Evolutionary conservation across 805 yeast genomes (phyloP), one percentile per base, ranked within the genome.

Genomic region (Suhomyces prunicola): DNA sequence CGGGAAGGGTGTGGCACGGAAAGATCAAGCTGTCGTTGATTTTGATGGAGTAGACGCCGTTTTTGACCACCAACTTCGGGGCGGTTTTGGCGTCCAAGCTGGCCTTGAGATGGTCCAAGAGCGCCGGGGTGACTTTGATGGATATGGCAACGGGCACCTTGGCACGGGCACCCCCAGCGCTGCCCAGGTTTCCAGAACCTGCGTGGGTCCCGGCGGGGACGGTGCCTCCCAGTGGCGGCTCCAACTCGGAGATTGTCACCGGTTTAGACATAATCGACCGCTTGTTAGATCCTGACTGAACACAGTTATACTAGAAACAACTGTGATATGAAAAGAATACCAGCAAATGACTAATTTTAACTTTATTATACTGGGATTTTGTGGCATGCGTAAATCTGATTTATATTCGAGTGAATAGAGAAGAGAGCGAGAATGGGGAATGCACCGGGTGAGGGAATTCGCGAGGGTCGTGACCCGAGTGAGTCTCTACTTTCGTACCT

Each of bases 11-110:
- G 19, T 64, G 53, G 54, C 77, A 74, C 10, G 78, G 77, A 44
- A 62, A 71, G 26, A 58, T 55, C 47, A 65, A 48, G 4, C 59
- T 50, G 29, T 68, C 70, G 17, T 62, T 56, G 39, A 71, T 54
- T 49, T 64, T 68, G 31, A 73, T 61, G 45, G 69, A 68, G 51
- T 62, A 68, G 46, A 60, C 55, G 27, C 78, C 78, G 54, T 72
- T 57, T 52, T 70, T 68, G 36, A 74, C 77, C 44, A 74, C 59
- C 46, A 74, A 60, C 59, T 69, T 71, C 35, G 75, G 70, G 22
- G 47, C 53, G 27, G 29, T 33, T 41, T 63, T 54, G 5, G 53
- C 44, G 15, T 51, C 56, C 36, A 63, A 51, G 35, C 62, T 54
- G 19, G 40, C 27, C 15, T 62, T 60, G 47, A 73, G 58, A 41